Evolutionary conservation across 2,329 filamentous ascomycete species (phyloP).

Genomic region (Botrytis squamosa): DNA sequence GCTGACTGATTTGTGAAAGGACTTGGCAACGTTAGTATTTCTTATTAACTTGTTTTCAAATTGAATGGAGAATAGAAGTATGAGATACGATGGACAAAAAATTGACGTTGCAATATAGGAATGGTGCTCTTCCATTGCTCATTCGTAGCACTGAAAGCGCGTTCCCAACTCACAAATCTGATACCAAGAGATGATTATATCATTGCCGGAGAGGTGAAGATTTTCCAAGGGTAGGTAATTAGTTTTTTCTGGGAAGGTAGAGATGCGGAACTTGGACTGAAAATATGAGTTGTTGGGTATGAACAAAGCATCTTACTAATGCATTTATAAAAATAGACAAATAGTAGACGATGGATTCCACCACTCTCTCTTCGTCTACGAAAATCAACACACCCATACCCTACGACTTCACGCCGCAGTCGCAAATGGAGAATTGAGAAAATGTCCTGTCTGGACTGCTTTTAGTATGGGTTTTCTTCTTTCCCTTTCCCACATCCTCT

Average conservation of each 20-base stretch:
- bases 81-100: background rate
- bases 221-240: conserved; percentile 56
- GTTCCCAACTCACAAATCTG: conserved; percentile 47
- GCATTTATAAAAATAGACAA: conserved; percentile 43
- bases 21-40: conserved; percentile 21
- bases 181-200: conserved; percentile 49
- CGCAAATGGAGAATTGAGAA: conserved; percentile 52
- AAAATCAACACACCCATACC: conserved; percentile 49
- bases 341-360: conserved; percentile 56
- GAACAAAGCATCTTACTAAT: background rate
- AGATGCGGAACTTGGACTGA: rapidly evolving
- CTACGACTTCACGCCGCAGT: conserved; percentile 57
- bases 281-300: background rate
- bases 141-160: conserved; percentile 56
- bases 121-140: conserved; percentile 59
- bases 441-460: conserved; percentile 63
- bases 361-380: conserved; percentile 54
- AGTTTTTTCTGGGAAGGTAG: background rate
- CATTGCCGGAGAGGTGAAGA: conserved; percentile 49
- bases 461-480: conserved; percentile 47
- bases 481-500: too few relatives aligned
- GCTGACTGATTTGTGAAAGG: background rate
- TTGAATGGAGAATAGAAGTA: background rate
- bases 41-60: too few relatives aligned
- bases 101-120: conserved; percentile 43